A percentile compares a stretch with the other conserved stretches of the same genome.
These are phyloP conservation scores for Wickerhamomyces rabaulensis DNA, from an alignment of 805 yeast species.

Conservation along the genomic window DNA sequence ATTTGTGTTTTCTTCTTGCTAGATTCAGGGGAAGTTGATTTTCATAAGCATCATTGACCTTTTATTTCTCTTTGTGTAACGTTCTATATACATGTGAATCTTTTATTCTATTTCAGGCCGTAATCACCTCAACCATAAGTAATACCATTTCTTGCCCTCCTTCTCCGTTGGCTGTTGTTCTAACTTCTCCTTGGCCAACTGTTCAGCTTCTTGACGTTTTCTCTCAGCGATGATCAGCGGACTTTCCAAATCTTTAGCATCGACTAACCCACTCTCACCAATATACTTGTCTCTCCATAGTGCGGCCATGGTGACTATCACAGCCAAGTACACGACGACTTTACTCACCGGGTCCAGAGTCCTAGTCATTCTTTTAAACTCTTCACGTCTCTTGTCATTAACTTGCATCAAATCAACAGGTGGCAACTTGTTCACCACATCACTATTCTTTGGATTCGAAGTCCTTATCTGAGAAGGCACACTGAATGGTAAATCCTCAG, in stretches of 20 bases:
- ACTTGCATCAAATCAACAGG: slow-evolving; percentile 36
- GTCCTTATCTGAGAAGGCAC: slow-evolving; percentile 30
- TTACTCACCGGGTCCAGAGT: slow-evolving; percentile 55
- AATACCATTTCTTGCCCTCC: slow-evolving; percentile 21
- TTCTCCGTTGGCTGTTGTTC: background rate
- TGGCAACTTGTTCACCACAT: slow-evolving; percentile 28
- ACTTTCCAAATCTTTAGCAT: slow-evolving; percentile 29
- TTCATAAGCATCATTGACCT: too few relatives aligned
- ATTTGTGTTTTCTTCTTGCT: background rate
- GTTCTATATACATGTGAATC: background rate
- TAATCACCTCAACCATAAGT: slow-evolving; percentile 22
- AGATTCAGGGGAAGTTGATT: too few relatives aligned
- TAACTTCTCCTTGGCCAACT: slow-evolving; percentile 3
- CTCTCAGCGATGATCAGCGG: slow-evolving; percentile 35
- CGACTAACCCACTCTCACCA: slow-evolving; percentile 35
- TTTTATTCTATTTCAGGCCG: background rate
- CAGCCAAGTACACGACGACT: slow-evolving; percentile 43
- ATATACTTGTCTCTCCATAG: slow-evolving; percentile 48
- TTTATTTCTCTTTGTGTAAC: too few relatives aligned
- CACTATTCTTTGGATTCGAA: slow-evolving; percentile 10
- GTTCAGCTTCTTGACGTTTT: slow-evolving; percentile 17
- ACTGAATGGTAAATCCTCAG: slow-evolving; percentile 57
- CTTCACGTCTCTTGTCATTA: slow-evolving; percentile 37
- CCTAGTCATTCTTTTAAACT: slow-evolving; percentile 41
- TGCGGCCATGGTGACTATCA: slow-evolving; percentile 45